Conservation (phyloP, 148 eudicot genomes). For the Silene conica region DNA sequence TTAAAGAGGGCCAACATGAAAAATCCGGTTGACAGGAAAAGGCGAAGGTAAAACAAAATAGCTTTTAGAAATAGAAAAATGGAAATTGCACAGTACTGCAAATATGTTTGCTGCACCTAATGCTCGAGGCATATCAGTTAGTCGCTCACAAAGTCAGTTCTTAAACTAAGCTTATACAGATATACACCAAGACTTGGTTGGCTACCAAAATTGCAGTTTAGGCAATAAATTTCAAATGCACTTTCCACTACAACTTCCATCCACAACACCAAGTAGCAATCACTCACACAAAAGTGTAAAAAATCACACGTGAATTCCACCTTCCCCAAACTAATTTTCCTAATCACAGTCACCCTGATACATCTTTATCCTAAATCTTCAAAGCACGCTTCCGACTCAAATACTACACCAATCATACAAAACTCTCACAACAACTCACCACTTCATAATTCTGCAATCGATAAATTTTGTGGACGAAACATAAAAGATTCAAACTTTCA, state of each 20-base stretch:
- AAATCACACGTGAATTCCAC: neutral
- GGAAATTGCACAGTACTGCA: too few species aligned
- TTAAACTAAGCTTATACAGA: neutral
- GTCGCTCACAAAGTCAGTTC: too few species aligned
- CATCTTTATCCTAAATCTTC: neutral
- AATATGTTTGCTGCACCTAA: too few species aligned
- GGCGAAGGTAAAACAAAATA: too few species aligned
- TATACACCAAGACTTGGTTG: neutral
- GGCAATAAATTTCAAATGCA: neutral
- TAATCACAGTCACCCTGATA: neutral
- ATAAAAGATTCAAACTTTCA: neutral
- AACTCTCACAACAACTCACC: neutral
- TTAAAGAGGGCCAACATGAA: neutral
- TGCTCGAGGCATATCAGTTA: too few species aligned
- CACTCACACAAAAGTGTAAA: neutral
- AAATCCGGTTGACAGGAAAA: too few species aligned
- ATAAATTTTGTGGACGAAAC: neutral
- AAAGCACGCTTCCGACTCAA: neutral
- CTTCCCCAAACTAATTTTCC: neutral
- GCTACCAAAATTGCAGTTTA: neutral
- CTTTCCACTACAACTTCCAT: neutral
- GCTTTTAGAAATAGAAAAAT: too few species aligned
- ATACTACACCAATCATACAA: neutral
- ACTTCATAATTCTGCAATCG: neutral
- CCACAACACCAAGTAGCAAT: neutral